Conservation (phyloP, 2,329 filamentous ascomycete species). For the Didymella arachidicola region DNA sequence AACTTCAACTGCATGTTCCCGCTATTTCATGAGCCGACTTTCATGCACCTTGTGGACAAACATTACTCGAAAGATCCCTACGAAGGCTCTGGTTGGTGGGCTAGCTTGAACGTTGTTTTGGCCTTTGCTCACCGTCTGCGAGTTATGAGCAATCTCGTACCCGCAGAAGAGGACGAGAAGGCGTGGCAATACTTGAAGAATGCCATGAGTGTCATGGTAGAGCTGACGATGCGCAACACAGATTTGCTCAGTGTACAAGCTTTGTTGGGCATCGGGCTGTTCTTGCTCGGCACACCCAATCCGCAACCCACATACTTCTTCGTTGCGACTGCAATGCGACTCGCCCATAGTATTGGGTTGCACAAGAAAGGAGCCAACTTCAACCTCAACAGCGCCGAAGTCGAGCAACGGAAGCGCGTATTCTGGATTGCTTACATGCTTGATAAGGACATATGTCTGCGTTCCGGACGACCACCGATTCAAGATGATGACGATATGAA, state of each 20-base stretch:
- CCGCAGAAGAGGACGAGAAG: constrained; percentile 89
- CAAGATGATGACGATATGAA: constrained; percentile 90
- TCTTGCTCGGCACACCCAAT: constrained; percentile 95
- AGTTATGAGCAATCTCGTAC: constrained; percentile 93
- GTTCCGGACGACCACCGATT: constrained; percentile 74
- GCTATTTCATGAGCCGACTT: constrained; percentile 95
- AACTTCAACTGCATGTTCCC: constrained; percentile 99
- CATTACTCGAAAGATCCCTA: constrained; percentile 95
- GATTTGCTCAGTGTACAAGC: constrained; percentile 95
- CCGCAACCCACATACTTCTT: constrained; percentile 93
- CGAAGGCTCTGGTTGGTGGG: constrained; percentile 97
- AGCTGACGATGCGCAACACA: constrained; percentile 94
- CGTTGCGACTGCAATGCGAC: constrained; percentile 85
- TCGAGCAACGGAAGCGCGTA: constrained; percentile 84
- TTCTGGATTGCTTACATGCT: constrained; percentile 81
- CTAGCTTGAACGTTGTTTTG: constrained; percentile 89
- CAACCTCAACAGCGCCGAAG: constrained; percentile 90
- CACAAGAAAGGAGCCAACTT: constrained; percentile 94
- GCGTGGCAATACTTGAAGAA: constrained; percentile 98
- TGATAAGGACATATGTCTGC: constrained; percentile 76
- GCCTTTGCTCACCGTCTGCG: constrained; percentile 93
- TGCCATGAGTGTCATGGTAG: constrained; percentile 89
- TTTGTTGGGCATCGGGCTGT: constrained; percentile 88
- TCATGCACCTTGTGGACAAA: constrained; percentile 94
- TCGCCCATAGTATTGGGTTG: constrained; percentile 92